A percentile compares a stretch with the other conserved stretches of the same genome.
Evolutionary conservation across 805 yeast genomes (phyloP).

Genomic region (Clavispora santaluciae): DNA sequence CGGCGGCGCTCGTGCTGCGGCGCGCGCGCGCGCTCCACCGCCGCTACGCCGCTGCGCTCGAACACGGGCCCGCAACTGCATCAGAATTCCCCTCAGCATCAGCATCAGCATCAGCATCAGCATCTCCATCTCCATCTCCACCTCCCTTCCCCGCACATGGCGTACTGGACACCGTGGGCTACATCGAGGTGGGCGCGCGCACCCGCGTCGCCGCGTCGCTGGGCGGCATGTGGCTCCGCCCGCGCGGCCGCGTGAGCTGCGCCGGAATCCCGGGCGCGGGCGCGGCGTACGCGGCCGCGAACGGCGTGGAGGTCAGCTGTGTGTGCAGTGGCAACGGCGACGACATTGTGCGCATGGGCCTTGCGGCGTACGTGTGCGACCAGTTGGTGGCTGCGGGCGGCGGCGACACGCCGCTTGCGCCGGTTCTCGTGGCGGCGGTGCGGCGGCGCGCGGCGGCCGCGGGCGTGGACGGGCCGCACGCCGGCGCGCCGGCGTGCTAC

Average conservation of each 20-base stretch:
- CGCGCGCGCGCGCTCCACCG: not conserved
- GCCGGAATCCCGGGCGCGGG: conserved; percentile 49
- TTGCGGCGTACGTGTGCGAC: conserved; percentile 26
- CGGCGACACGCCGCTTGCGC: not conserved
- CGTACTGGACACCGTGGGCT: conserved; percentile 45
- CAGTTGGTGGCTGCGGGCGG: not conserved
- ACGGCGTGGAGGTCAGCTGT: conserved; percentile 23
- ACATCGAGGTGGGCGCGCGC: conserved; percentile 18
- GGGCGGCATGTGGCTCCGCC: conserved; percentile 50
- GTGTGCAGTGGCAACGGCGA: conserved; percentile 57
- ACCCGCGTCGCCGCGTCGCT: conserved; percentile 39
- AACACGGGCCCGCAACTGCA: too few species aligned
- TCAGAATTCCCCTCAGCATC: too few species aligned
- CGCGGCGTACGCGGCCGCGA: conserved; percentile 20
- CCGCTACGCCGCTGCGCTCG: too few species aligned
- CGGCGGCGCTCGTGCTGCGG: not conserved
- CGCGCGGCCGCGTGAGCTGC: conserved; percentile 50
- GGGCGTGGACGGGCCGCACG: not conserved
- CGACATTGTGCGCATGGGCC: conserved; percentile 42
- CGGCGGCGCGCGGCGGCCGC: conserved; percentile 1
- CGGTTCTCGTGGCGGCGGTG: conserved; percentile 15
- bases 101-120: too few species aligned
- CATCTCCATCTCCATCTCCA: too few species aligned
- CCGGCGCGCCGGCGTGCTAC: conserved; percentile 21
- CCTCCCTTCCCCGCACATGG: not conserved